Percentiles rank a stretch among this genome's conserved stretches.
These are phyloP conservation scores for Candida peoriensis DNA, from an alignment of 805 yeast genomes.

Conservation along the genomic window DNA sequence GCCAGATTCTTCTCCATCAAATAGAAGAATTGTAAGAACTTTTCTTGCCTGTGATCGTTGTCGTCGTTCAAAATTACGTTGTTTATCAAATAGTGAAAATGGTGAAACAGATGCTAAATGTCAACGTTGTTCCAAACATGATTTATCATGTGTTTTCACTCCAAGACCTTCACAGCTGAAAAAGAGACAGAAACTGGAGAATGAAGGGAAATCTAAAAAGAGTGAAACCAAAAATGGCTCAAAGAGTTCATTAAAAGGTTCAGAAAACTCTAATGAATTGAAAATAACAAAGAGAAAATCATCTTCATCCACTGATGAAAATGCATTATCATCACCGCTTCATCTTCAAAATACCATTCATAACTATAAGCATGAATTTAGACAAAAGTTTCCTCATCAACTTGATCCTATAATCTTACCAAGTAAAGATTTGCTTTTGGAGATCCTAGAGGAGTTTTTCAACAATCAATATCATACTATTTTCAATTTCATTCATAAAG, in stretches of 20 bases:
- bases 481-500: constrained; percentile 10
- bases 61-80: constrained; percentile 12
- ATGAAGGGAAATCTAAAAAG: neutral
- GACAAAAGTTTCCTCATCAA: constrained; percentile 8
- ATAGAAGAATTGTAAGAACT: too few relatives aligned
- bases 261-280: too few relatives aligned
- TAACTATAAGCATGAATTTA: constrained; percentile 6
- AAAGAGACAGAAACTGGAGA: constrained; percentile 2
- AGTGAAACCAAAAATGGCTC: neutral
- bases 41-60: constrained; percentile 15
- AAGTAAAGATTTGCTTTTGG: constrained; percentile 3
- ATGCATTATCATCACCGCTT: neutral
- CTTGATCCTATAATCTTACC: constrained; percentile 12
- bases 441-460: constrained; percentile 7
- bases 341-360: constrained; percentile 8
- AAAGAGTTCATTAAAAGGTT: neutral
- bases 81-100: constrained; percentile 4
- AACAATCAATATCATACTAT: constrained; percentile 9
- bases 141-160: constrained; percentile 9
- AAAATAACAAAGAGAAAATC: too few relatives aligned
- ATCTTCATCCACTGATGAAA: neutral
- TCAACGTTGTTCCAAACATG: constrained; percentile 8
- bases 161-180: constrained; percentile 14
- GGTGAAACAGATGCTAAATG: constrained; percentile 6
- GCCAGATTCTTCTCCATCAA: too few relatives aligned